A percentile compares a stretch with the other conserved stretches of the same genome.
Evolutionary conservation across 2,329 filamentous ascomycete genomes (phyloP).

Genomic region (Exophiala phaeomuriformis): DNA sequence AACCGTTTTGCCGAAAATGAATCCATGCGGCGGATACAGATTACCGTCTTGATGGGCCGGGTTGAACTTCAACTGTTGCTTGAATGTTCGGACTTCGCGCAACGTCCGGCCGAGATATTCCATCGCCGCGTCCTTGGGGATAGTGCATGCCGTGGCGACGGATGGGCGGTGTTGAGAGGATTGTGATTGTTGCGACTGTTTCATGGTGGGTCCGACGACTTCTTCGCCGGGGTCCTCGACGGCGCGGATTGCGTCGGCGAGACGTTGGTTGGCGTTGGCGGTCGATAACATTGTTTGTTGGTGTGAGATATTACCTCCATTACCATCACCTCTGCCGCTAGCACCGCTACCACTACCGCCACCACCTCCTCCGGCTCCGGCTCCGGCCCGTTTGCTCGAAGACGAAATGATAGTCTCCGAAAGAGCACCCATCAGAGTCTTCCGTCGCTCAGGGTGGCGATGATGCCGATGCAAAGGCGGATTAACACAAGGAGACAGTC

Average conservation of each 20-base stretch:
- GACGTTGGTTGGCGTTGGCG: slow-evolving; percentile 18
- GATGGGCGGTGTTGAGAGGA: slow-evolving; percentile 27
- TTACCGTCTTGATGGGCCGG: slow-evolving; percentile 57
- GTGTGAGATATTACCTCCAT: too few relatives aligned
- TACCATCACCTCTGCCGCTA: too few relatives aligned
- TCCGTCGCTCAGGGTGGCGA: slow-evolving; percentile 29
- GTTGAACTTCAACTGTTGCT: slow-evolving; percentile 61
- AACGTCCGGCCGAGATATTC: slow-evolving; percentile 71
- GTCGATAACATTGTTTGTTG: too few relatives aligned
- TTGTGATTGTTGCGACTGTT: slow-evolving; percentile 2
- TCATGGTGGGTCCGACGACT: slow-evolving; percentile 17
- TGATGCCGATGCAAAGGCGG: slow-evolving; percentile 51
- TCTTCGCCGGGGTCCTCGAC: slow-evolving; percentile 17
- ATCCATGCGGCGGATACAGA: slow-evolving; percentile 68
- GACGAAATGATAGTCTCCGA: slow-evolving; percentile 39
- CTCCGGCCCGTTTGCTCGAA: slow-evolving; percentile 9
- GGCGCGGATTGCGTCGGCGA: slow-evolving; percentile 28
- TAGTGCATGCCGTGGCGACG: slow-evolving; percentile 37
- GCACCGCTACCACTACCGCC: too few relatives aligned
- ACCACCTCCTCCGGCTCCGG: neutral
- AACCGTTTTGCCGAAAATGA: slow-evolving; percentile 79
- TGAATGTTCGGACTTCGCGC: slow-evolving; percentile 64
- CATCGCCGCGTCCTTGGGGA: slow-evolving; percentile 49
- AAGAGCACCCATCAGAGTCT: slow-evolving; percentile 42
- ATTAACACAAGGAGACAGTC: slow-evolving; percentile 69